Evolutionary conservation across 1,139 yeast genomes (phyloP).

Genomic region (Taiozyma sp.): DNA sequence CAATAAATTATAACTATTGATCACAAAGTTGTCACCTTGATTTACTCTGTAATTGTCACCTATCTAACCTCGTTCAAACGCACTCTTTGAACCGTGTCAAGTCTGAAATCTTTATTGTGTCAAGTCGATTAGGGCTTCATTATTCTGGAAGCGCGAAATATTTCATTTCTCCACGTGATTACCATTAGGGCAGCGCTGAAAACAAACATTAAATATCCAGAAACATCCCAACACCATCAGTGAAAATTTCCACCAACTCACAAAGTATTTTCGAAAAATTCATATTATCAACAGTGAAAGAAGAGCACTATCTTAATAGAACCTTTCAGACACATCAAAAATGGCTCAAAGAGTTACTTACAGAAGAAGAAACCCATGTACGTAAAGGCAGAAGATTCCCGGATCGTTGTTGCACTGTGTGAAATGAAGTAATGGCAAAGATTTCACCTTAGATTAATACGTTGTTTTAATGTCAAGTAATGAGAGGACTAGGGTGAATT

Average conservation of each 20-base stretch:
- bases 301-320: conserved; percentile 1
- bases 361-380: conserved; percentile 81
- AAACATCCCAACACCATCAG: conserved; percentile 15
- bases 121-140: background rate
- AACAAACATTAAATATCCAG: background rate
- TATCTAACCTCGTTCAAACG: too few species aligned
- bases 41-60: background rate
- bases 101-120: background rate
- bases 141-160: background rate
- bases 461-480: background rate
- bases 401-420: background rate
- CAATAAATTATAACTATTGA: too few species aligned
- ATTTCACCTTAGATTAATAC: background rate
- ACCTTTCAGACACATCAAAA: conserved; percentile 21
- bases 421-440: background rate
- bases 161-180: conserved; percentile 11
- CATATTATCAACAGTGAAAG: background rate
- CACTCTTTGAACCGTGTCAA: too few species aligned
- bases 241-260: conserved; percentile 5
- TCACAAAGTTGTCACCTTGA: too few species aligned
- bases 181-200: conserved; percentile 8
- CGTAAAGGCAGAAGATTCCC: conserved; percentile 26
- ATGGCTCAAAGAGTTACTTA: conserved; percentile 82
- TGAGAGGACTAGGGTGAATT: background rate
- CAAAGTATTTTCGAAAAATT: conserved; percentile 8